Evolutionary conservation across 257 asterid species (phyloP).

Genomic region (Anisodus tanguticus): DNA sequence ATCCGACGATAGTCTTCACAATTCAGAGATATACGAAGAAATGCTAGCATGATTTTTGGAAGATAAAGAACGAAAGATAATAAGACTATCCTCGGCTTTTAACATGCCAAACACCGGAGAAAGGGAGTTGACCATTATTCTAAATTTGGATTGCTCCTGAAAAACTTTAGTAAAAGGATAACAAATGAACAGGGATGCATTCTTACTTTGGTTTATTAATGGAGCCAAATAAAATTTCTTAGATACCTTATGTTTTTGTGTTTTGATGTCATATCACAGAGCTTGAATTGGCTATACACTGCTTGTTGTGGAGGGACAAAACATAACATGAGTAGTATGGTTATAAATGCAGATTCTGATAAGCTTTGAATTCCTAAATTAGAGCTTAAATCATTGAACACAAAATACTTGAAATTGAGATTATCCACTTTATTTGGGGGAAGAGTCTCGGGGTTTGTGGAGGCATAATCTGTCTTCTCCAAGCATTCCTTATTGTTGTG

Average conservation of each 20-base stretch:
- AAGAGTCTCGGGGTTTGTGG: background rate
- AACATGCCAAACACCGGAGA: background rate
- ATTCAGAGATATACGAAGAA: background rate
- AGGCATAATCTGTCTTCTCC: background rate
- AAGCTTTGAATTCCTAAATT: background rate
- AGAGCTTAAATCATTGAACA: background rate
- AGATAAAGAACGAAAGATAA: background rate
- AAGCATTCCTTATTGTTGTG: background rate
- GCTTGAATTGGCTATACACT: background rate
- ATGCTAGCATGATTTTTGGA: background rate
- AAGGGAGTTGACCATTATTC: background rate
- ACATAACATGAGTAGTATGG: background rate
- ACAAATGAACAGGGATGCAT: background rate
- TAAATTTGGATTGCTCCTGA: background rate
- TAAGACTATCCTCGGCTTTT: background rate
- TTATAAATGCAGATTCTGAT: background rate
- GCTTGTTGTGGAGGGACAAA: background rate
- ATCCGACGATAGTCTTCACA: background rate
- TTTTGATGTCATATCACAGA: background rate
- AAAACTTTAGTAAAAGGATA: background rate
- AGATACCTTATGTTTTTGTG: background rate
- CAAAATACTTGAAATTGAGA: background rate
- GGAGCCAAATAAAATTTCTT: too few species aligned
- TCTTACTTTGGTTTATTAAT: background rate
- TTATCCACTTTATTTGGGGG: conserved; percentile 8